Percentiles rank a stretch among this genome's conserved stretches.
phyloP scores from a whole-genome alignment of 2,329 filamentous ascomycete species.

The Clarireedia hainanense region DNA sequence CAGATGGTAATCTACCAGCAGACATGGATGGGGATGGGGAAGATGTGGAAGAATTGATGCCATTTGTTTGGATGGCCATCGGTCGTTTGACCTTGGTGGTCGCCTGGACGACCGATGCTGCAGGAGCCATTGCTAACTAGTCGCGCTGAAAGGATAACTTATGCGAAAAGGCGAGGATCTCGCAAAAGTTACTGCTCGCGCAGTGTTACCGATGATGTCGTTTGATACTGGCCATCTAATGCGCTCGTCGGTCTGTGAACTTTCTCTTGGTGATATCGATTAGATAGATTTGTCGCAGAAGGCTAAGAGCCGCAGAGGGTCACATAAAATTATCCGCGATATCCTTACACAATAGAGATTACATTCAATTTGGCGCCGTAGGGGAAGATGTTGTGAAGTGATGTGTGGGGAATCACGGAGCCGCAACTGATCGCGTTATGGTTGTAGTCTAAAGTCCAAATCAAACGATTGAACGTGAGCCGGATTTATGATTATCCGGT shows the following conservation, averaged over 20 bases:
- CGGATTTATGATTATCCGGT: too few species aligned
- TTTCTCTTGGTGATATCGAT: neutral
- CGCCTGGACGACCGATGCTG: conserved; percentile 22
- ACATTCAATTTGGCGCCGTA: too few species aligned
- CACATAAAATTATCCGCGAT: too few species aligned
- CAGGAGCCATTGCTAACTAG: conserved; percentile 24
- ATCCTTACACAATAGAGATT: too few species aligned
- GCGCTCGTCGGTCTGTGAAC: neutral
- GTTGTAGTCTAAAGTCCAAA: too few species aligned
- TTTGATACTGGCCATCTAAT: conserved; percentile 17
- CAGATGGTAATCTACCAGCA: conserved; percentile 44
- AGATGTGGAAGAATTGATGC: conserved; percentile 42
- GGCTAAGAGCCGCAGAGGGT: too few species aligned
- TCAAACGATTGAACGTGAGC: too few species aligned
- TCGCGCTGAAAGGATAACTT: neutral
- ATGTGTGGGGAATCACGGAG: too few species aligned
- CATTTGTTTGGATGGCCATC: conserved; percentile 43
- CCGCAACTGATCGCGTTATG: too few species aligned
- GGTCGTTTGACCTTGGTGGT: conserved; percentile 59
- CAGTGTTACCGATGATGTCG: conserved; percentile 15
- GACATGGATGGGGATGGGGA: conserved; percentile 43
- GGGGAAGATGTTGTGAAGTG: too few species aligned
- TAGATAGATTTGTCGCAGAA: neutral
- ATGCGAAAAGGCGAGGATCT: neutral
- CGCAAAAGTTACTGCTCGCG: conserved; percentile 3